phyloP scores from a whole-genome alignment of 176 grass and related monocot genomes.

The Elymus sibiricus region DNA sequence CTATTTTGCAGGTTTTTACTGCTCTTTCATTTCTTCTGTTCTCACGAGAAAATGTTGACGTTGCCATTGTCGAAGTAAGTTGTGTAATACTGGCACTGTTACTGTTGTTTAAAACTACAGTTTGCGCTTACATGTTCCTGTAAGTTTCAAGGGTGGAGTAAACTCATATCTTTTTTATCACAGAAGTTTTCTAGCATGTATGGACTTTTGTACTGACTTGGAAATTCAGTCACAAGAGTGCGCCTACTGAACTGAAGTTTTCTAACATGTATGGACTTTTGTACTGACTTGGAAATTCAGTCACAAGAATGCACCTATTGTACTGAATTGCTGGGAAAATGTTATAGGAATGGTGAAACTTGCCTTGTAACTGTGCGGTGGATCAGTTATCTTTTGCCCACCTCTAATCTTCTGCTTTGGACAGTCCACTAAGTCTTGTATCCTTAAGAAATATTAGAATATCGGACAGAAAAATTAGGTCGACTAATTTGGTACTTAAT shows the following conservation, averaged over 20 bases:
- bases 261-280: neutral
- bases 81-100: neutral
- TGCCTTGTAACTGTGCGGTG: neutral
- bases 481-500: neutral
- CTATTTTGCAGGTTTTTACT: constrained; percentile 73
- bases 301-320: neutral
- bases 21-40: constrained; percentile 81
- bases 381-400: neutral
- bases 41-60: constrained; percentile 69
- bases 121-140: neutral
- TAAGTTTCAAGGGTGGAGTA: constrained; percentile 3
- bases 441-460: neutral
- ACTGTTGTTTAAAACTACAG: neutral
- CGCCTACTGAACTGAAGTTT: neutral
- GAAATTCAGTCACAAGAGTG: neutral
- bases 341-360: neutral
- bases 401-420: neutral
- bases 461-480: neutral
- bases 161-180: neutral
- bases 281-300: neutral
- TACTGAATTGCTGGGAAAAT: neutral
- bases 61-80: constrained; percentile 92
- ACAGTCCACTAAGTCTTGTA: neutral
- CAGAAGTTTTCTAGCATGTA: neutral
- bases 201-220: neutral